Conservation (phyloP, 495 filamentous ascomycete species). For the Glutinoglossum americanum region DNA sequence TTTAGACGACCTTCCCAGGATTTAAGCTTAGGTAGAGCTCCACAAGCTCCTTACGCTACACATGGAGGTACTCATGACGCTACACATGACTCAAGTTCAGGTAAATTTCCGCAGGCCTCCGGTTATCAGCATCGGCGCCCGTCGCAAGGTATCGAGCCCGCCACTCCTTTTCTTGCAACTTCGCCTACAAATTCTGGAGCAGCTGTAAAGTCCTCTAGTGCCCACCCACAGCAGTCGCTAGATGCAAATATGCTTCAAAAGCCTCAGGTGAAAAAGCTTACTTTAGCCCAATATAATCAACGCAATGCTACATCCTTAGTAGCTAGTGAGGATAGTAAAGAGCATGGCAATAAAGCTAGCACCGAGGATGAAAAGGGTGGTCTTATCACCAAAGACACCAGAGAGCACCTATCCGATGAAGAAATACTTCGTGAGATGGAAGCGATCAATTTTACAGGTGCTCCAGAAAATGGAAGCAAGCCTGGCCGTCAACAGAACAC, state of each 20-base stretch:
- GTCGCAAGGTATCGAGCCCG: background rate
- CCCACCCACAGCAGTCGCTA: background rate
- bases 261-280: background rate
- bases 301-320: background rate
- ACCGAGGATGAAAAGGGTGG: background rate
- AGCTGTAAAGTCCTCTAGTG: background rate
- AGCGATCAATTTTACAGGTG: background rate
- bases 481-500: background rate
- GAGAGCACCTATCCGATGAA: background rate
- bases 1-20: no score
- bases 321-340: background rate
- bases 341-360: background rate
- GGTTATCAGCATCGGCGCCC: background rate
- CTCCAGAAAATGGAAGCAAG: background rate
- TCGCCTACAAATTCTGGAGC: background rate
- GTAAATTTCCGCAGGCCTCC: background rate
- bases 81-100: background rate
- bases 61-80: background rate
- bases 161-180: background rate
- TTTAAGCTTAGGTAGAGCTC: no score
- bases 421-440: background rate
- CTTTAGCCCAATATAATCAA: background rate
- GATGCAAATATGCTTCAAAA: background rate
- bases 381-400: background rate
- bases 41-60: background rate